Evolutionary conservation across 2,329 filamentous ascomycete genomes (phyloP), one percentile per base, ranked within the genome.

Genomic region (Bimuria novae-zelandiae): DNA sequence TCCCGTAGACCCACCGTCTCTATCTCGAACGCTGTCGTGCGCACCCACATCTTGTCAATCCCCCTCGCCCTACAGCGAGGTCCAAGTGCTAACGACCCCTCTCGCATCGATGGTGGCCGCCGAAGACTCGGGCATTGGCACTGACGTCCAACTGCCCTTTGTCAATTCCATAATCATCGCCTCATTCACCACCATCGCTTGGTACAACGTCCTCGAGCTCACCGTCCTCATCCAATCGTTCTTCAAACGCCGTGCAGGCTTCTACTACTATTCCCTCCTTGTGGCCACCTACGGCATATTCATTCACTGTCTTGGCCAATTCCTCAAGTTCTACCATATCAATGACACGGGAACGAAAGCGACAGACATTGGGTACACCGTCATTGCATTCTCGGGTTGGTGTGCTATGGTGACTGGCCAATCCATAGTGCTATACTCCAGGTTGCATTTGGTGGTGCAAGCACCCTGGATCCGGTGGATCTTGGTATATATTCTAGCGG

Each of bases 381-480:
- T 49, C 21, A 46, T 55, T 22, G 51, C 49, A 3, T 47, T 39
- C 21, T 32, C 45, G 5, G 58, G 57, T 12, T 81, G 83, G 80
- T 79, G 79, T 62, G 61, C 71, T 2, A 84, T 85, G 80, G 81
- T 86, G 0, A 84, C 82, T 0, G 84, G 83, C 0, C 81, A 85
- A 61, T 78, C 79, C 0, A 54, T 85, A n/a, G 84, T 87, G 1
- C 72, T 86, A 0, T 87, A 82, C 69, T 85, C 82, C 1, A 76
- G 84, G 4, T 74, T 87, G 0, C 82, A 86, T 60, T 73, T 87
- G 1, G 76, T 87, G 3, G 65, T 84, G 8, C 43, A 53, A 7
- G 79, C 82, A 39, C 41, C 29, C 11, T 64, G 65, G 4, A 67
- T 77, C 2, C 46, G 72, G 3, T 68, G 74, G 3, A 76, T 84